These are phyloP conservation scores for Mortierella alpina DNA, from an alignment of 192 early-diverging fungal genomes.

Conservation along the genomic window DNA sequence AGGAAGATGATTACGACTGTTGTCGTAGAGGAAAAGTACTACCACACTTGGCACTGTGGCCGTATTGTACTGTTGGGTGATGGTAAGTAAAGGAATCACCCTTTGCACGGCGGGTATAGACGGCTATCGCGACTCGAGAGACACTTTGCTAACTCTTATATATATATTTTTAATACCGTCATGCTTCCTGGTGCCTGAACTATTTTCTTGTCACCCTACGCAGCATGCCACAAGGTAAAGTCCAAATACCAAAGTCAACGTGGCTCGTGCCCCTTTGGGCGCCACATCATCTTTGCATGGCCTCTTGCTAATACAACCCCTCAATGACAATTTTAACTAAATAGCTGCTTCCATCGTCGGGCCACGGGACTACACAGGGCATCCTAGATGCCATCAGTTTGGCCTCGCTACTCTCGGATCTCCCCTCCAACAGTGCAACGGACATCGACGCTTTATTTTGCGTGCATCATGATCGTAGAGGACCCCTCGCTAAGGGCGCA, in stretches of 20 bases:
- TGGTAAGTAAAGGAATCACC: conserved; percentile 15
- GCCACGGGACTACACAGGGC: conserved; percentile 36
- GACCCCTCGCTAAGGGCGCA: conserved; percentile 18
- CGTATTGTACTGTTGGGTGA: conserved; percentile 37
- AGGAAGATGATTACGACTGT: conserved; percentile 30
- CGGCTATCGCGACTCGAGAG: too few relatives aligned
- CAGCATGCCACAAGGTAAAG: conserved; percentile 38
- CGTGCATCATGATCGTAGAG: conserved; percentile 36
- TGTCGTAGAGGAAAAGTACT: conserved; percentile 45
- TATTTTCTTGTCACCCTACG: neutral
- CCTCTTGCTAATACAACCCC: neutral
- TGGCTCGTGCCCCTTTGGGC: neutral
- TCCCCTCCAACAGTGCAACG: conserved; percentile 31
- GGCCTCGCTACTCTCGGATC: conserved; percentile 33
- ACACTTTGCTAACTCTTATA: neutral
- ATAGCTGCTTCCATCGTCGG: conserved; percentile 38
- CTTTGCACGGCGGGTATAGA: too few relatives aligned
- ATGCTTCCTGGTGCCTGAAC: neutral
- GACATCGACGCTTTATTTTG: conserved; percentile 46
- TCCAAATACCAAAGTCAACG: neutral
- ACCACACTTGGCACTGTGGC: conserved; percentile 46
- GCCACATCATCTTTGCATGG: neutral
- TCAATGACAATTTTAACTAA: neutral
- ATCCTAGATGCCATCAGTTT: conserved; percentile 38
- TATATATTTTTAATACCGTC: neutral